Conservation (phyloP, 1,284 basidiomycete genomes). For the Ganoderma lingzhi region DNA sequence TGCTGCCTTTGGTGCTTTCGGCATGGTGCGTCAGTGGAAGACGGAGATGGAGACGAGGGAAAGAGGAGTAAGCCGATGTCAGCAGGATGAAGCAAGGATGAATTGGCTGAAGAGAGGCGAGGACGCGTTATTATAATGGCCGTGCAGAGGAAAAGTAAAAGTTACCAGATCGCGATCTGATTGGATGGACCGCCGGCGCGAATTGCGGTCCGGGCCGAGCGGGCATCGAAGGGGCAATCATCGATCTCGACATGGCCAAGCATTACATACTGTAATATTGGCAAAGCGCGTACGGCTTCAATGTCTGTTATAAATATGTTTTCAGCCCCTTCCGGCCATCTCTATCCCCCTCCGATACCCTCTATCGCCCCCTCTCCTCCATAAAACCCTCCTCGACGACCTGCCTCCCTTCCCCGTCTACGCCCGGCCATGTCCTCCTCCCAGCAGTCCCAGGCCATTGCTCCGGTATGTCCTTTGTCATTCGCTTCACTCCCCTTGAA, state of each 20-base stretch:
- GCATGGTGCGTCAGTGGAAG: constrained; percentile 54
- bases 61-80: constrained; percentile 15
- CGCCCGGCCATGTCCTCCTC: constrained; percentile 28
- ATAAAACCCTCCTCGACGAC: constrained; percentile 10
- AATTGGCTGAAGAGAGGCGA: constrained; percentile 5
- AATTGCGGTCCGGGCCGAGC: background rate
- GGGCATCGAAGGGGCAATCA: background rate
- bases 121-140: background rate
- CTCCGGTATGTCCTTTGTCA: constrained; percentile 11
- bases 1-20: constrained; percentile 60
- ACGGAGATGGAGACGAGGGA: constrained; percentile 3
- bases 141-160: constrained; percentile 22
- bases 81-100: constrained; percentile 14
- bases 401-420: constrained; percentile 20
- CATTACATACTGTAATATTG: background rate
- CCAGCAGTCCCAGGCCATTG: constrained; percentile 6
- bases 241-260: background rate
- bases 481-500: background rate
- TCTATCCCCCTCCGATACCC: constrained; percentile 11
- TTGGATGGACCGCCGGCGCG: constrained; percentile 14
- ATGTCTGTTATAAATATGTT: constrained; percentile 12
- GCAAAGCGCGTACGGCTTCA: constrained; percentile 4
- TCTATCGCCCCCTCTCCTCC: constrained; percentile 18
- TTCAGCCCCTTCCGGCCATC: background rate
- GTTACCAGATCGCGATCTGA: constrained; percentile 29